Percentiles rank a stretch among this genome's conserved stretches.
These are phyloP conservation scores for Agrocybe chaxingu DNA, from an alignment of 768 basidiomycete species.

Conservation along the genomic window DNA sequence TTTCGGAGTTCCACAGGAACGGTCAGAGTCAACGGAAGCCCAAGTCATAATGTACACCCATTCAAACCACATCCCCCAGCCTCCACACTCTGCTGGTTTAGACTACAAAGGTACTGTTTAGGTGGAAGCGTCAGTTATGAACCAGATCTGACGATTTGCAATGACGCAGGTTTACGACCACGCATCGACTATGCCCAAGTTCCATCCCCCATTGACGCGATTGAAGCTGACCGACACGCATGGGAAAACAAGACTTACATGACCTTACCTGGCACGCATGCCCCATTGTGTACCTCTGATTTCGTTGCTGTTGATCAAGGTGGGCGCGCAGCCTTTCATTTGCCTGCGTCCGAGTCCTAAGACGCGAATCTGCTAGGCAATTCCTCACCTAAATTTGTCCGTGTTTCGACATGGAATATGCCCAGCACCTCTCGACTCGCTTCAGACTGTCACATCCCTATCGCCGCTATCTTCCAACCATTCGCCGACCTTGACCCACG, in stretches of 20 bases:
- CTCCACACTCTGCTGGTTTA: conserved; percentile 65
- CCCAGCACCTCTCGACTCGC: conserved; percentile 80
- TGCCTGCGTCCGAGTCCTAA: background rate
- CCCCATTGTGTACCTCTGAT: conserved; percentile 85
- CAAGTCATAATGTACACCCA: conserved; percentile 36
- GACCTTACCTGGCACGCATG: conserved; percentile 53
- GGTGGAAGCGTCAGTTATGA: background rate
- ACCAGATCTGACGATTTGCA: background rate
- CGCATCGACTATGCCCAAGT: conserved; percentile 87
- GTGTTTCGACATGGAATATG: conserved; percentile 87
- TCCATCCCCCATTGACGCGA: conserved; percentile 83
- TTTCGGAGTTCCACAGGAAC: background rate
- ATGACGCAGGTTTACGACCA: conserved; percentile 61
- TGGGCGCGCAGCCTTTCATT: conserved; percentile 12
- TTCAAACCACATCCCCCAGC: conserved; percentile 59
- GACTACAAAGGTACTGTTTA: conserved; percentile 40
- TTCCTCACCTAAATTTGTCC: conserved; percentile 86
- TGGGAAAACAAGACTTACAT: conserved; percentile 73
- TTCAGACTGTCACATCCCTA: conserved; percentile 77
- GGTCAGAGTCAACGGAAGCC: background rate
- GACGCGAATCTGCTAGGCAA: conserved; percentile 52
- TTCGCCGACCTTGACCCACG: conserved; percentile 78
- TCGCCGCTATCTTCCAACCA: conserved; percentile 85
- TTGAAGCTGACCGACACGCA: conserved; percentile 74
- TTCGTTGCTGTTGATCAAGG: conserved; percentile 92